Percentiles rank a stretch among this genome's conserved stretches.
Conservation (phyloP, 83 land plant genomes). For the Larix sibirica region DNA sequence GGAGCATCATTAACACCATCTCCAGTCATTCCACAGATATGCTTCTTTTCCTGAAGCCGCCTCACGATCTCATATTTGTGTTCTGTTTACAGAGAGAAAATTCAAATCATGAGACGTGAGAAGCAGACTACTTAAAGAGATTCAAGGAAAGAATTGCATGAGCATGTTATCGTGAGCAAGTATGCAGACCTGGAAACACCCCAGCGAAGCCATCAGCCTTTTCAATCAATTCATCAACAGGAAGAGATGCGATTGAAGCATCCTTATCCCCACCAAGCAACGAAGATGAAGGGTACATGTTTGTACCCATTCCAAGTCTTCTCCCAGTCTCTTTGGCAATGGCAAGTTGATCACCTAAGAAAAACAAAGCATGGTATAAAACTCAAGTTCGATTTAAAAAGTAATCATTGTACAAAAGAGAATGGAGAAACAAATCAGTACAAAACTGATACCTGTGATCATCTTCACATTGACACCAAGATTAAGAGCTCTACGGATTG, state of each 20-base stretch:
- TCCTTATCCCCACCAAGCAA: conserved; percentile 41
- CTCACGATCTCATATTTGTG: conserved; percentile 62
- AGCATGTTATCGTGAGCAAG: neutral
- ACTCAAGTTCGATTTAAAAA: too few species aligned
- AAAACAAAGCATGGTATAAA: neutral
- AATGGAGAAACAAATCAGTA: neutral
- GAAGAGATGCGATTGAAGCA: conserved; percentile 30
- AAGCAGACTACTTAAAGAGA: neutral
- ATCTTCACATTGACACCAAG: conserved; percentile 80
- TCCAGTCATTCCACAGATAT: conserved; percentile 61
- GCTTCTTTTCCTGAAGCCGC: conserved; percentile 56
- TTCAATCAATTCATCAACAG: conserved; percentile 58
- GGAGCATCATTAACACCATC: conserved; percentile 70
- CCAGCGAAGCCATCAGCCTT: conserved; percentile 66
- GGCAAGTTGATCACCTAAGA: conserved; percentile 52
- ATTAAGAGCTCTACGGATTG: conserved; percentile 71
- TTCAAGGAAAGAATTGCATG: neutral
- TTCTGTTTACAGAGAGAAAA: conserved; percentile 27
- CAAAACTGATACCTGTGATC: conserved; percentile 40
- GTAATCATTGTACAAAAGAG: neutral
- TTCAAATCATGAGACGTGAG: neutral
- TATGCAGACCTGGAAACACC: conserved; percentile 48
- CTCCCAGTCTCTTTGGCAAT: conserved; percentile 63
- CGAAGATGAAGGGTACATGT: conserved; percentile 60
- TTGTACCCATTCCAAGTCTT: conserved; percentile 60